These are phyloP conservation scores for Cercospora janseana DNA, from an alignment of 2,329 filamentous ascomycete species.

Conservation along the genomic window DNA sequence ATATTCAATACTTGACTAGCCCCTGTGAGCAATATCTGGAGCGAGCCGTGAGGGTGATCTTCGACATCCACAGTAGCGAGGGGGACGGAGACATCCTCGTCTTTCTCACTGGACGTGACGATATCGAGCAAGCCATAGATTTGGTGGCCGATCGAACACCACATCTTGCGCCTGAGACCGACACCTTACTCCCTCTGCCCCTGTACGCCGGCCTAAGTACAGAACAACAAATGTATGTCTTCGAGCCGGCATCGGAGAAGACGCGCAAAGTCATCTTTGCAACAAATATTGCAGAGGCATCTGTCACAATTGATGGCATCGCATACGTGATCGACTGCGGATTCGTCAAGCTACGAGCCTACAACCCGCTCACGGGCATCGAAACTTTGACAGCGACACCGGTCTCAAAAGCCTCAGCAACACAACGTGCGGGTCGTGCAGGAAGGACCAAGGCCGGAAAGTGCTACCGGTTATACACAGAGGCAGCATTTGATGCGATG, in stretches of 20 bases:
- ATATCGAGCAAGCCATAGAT: conserved; percentile 82
- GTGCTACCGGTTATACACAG: conserved; percentile 89
- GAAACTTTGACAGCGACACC: conserved; percentile 80
- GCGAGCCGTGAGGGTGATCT: conserved; percentile 74
- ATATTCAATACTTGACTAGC: conserved; percentile 74
- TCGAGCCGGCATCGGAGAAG: conserved; percentile 76
- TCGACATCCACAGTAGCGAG: conserved; percentile 83
- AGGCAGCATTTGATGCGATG: conserved; percentile 65
- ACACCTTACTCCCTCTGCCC: conserved; percentile 68
- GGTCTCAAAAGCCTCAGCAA: conserved; percentile 88
- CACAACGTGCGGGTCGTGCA: conserved; percentile 83
- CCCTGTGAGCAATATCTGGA: conserved; percentile 86
- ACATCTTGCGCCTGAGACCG: conserved; percentile 59
- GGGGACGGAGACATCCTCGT: conserved; percentile 81
- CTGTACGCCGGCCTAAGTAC: conserved; percentile 86
- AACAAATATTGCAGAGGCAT: conserved; percentile 96
- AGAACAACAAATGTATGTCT: conserved; percentile 93
- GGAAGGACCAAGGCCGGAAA: conserved; percentile 88
- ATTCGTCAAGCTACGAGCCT: conserved; percentile 85
- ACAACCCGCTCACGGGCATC: conserved; percentile 79
- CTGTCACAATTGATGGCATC: conserved; percentile 89
- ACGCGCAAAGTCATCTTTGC: conserved; percentile 88
- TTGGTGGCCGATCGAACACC: conserved; percentile 70
- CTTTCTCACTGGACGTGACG: conserved; percentile 88
- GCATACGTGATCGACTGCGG: conserved; percentile 88